phyloP scores from a whole-genome alignment of 192 early-diverging fungal genomes.

The Backusella circina region DNA sequence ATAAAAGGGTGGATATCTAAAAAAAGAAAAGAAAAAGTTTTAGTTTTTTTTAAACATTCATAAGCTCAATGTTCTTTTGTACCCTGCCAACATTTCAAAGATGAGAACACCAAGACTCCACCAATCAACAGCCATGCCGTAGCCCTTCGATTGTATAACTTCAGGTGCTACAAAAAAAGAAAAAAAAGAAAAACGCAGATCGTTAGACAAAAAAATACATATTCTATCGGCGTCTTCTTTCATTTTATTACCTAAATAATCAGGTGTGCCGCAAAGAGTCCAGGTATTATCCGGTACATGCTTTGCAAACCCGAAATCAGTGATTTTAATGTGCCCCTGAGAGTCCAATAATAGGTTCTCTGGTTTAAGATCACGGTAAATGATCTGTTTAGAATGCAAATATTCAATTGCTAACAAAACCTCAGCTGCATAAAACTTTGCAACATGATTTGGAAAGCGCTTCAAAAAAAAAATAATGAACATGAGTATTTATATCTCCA shows the following conservation, averaged over 20 bases:
- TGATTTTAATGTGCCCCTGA: conserved; percentile 79
- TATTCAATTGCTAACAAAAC: conserved; percentile 73
- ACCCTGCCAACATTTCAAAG: conserved; percentile 90
- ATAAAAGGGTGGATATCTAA: conserved; percentile 80
- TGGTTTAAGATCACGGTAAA: conserved; percentile 81
- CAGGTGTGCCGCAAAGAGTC: conserved; percentile 82
- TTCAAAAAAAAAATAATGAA: conserved; percentile 16
- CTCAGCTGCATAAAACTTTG: conserved; percentile 72
- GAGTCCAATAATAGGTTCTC: conserved; percentile 76
- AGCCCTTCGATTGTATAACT: conserved; percentile 88
- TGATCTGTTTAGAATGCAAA: conserved; percentile 66
- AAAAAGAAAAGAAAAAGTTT: no score
- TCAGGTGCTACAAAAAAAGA: conserved; percentile 65
- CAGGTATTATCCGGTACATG: conserved; percentile 75
- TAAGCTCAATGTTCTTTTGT: not conserved
- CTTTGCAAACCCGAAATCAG: conserved; percentile 85
- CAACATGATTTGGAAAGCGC: conserved; percentile 67
- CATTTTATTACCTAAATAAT: conserved; percentile 57
- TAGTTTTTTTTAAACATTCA: no score
- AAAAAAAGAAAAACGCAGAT: not conserved
- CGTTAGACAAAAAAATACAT: not conserved
- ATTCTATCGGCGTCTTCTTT: conserved; percentile 43
- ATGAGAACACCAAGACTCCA: conserved; percentile 91
- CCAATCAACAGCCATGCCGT: conserved; percentile 91
- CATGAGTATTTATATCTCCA: no score